Conservation (phyloP, 2,329 filamentous ascomycete species). For the Fusarium pseudonygamai region DNA sequence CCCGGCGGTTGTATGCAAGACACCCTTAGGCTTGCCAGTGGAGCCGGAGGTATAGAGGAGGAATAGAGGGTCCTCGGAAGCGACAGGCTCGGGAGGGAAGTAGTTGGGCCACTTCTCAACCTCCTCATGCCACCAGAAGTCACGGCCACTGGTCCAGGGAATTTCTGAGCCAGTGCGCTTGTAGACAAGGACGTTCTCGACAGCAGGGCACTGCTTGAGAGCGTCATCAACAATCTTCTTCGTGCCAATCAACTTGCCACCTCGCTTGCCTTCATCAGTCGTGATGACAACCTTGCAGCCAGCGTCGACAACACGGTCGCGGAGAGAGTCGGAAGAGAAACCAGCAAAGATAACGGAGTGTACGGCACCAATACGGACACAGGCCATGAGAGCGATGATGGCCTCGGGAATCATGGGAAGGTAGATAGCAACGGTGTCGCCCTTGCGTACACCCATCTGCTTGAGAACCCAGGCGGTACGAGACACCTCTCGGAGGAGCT, state of each 20-base stretch:
- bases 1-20: constrained; percentile 96
- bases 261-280: constrained; percentile 96
- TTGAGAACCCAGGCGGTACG: constrained; percentile 87
- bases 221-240: constrained; percentile 99
- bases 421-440: constrained; percentile 96
- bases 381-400: constrained; percentile 88
- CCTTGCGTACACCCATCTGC: constrained; percentile 96
- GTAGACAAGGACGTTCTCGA: constrained; percentile 87
- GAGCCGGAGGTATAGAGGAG: constrained; percentile 97
- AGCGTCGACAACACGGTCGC: constrained; percentile 93
- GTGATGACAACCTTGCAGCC: constrained; percentile 95
- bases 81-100: constrained; percentile 87
- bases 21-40: constrained; percentile 98
- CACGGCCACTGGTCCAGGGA: constrained; percentile 87
- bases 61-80: constrained; percentile 95
- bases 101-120: constrained; percentile 96
- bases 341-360: constrained; percentile 98
- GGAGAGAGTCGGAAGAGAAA: constrained; percentile 95
- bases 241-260: constrained; percentile 95
- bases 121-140: constrained; percentile 99
- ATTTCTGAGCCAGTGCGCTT: constrained; percentile 95
- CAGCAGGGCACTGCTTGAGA: constrained; percentile 92
- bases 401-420: constrained; percentile 99
- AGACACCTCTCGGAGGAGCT: constrained; percentile 92
- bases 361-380: constrained; percentile 89